A percentile compares a stretch with the other conserved stretches of the same genome.
Conservation (phyloP, 2,329 filamentous ascomycete genomes). For the Cryphonectria radicalis region DNA sequence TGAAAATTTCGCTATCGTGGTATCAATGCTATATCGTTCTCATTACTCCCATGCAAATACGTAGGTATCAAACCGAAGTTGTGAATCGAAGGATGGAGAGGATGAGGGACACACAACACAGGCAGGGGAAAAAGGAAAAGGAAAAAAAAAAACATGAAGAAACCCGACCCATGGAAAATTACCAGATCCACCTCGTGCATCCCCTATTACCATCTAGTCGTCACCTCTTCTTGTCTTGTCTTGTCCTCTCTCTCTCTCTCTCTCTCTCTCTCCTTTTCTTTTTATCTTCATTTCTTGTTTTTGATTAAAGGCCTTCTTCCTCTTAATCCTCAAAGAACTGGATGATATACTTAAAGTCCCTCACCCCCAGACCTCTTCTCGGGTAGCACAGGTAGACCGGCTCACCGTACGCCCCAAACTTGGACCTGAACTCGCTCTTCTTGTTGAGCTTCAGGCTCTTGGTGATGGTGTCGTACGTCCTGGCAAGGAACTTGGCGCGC, state of each 20-base stretch:
- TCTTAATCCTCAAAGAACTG: conserved; percentile 78
- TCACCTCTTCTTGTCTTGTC: neutral
- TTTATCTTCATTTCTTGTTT: neutral
- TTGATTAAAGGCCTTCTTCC: neutral
- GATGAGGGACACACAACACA: neutral
- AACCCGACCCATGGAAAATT: neutral
- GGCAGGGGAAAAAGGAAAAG: too few species aligned
- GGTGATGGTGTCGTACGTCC: conserved; percentile 81
- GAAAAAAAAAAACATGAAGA: neutral
- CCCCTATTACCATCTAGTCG: neutral
- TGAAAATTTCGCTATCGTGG: conserved; percentile 1
- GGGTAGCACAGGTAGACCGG: conserved; percentile 91
- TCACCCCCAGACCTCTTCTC: conserved; percentile 79
- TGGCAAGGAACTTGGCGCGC: conserved; percentile 78
- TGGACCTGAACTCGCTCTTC: conserved; percentile 89
- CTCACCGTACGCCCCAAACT: conserved; percentile 84
- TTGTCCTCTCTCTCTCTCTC: neutral
- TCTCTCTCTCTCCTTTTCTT: neutral
- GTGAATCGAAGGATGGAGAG: neutral
- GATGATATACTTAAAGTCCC: conserved; percentile 82
- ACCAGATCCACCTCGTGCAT: neutral
- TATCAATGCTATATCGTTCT: conserved; percentile 4
- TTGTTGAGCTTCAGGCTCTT: conserved; percentile 80
- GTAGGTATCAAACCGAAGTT: neutral
- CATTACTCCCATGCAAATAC: neutral